These are phyloP conservation scores for Ogataea hybrid DNA, from an alignment of 1,139 yeast genomes.

Conservation along the genomic window DNA sequence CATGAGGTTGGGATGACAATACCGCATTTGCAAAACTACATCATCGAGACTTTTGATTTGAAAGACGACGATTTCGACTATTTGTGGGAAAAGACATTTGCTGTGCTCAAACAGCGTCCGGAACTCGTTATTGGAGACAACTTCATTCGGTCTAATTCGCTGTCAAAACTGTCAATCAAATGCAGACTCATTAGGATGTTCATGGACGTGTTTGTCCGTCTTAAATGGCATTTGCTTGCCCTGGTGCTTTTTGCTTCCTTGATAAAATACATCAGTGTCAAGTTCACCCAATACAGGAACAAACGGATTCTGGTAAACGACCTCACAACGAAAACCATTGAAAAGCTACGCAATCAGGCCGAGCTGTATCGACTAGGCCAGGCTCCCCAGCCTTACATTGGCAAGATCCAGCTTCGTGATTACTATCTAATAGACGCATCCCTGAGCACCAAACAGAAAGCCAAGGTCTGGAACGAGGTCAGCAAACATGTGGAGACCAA, in stretches of 20 bases:
- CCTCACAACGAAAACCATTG: constrained; percentile 44
- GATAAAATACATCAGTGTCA: constrained; percentile 28
- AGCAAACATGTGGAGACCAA: constrained; percentile 61
- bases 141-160: constrained; percentile 72
- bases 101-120: constrained; percentile 37
- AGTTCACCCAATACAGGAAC: constrained; percentile 24
- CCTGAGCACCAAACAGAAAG: constrained; percentile 42
- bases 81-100: constrained; percentile 27
- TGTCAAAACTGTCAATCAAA: constrained; percentile 58
- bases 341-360: constrained; percentile 43
- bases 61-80: constrained; percentile 34
- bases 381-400: constrained; percentile 51
- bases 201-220: constrained; percentile 45
- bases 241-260: constrained; percentile 26
- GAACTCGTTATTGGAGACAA: constrained; percentile 35
- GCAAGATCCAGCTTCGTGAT: constrained; percentile 78
- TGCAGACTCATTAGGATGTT: constrained; percentile 61
- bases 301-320: constrained; percentile 37
- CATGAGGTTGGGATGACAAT: constrained; percentile 29
- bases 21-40: constrained; percentile 21
- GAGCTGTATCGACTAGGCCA: constrained; percentile 33
- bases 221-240: constrained; percentile 39
- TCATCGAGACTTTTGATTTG: constrained; percentile 19
- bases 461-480: constrained; percentile 63
- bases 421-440: constrained; percentile 45